Base-by-base conservation (phyloP, 179 eudicot species). In the Silene coronaria region DNA sequence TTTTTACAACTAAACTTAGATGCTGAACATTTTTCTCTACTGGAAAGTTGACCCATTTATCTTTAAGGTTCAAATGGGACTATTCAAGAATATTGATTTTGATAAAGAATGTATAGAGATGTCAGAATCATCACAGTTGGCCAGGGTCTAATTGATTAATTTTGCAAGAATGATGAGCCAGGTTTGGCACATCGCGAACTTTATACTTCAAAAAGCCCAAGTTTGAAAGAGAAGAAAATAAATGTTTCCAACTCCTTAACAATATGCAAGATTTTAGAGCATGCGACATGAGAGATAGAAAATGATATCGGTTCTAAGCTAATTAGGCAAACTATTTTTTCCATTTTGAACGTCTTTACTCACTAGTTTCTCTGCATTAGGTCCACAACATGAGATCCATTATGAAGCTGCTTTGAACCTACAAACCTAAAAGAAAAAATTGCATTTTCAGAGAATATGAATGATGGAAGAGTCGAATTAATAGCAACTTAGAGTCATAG, bases 81-180 rank as follows among this genome's bases (percentile, higher is more conserved):
- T 5, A 1, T 32, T 17, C 2, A 17, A 17, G 3, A 66, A 32
- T 6, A 23, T 66, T n/a, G 14, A 34, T 32, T 6, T n/a, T 12
- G 46, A 66, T 66, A 8, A 2, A 13, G 42, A 66, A 30, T 34
- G 48, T 5, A 66, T 2, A 11, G 3, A 66, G 3, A 66, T 19
- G 7, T 6, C 48, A 17, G 45, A 32, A 66, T 19, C 48, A 7
- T 32, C 70, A 17, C 13, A 19, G 14, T 66, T 30, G 42, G 38
- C 48, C 45, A 66, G 46, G 45, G 70, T 66, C 70, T 48, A 66
- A 34, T 66, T 48, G 34, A 66, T 34, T 17, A 32, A 66, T 16
- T 3, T 4, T 14, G 46, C 10, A 34, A 66, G 9, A 30, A 66
- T 4, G 24, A 16, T 34, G 46, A 28, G 17, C 21, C 0, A 23